These are phyloP conservation scores for Tubosaeta sp. DNA, from an alignment of 768 basidiomycete species.

Conservation along the genomic window DNA sequence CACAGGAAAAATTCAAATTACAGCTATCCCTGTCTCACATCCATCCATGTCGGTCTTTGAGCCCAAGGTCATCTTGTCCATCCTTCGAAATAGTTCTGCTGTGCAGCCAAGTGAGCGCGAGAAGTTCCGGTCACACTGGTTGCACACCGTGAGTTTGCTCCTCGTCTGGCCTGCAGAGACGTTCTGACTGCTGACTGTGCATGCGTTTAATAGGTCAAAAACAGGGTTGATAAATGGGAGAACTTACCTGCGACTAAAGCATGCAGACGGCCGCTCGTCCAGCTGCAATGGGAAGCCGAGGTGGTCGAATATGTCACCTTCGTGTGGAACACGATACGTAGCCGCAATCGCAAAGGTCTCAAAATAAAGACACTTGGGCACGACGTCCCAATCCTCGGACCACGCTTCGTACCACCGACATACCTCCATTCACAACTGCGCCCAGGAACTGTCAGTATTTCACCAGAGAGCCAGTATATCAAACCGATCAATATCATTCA, in stretches of 20 bases:
- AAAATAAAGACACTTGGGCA: neutral
- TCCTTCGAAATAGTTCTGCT: neutral
- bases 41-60: neutral
- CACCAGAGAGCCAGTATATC: neutral
- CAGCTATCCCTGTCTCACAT: neutral
- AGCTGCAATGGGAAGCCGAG: neutral
- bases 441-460: neutral
- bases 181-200: neutral
- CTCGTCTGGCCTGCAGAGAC: neutral
- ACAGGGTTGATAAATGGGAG: neutral
- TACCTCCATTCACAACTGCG: neutral
- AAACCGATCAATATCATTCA: neutral
- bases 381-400: neutral
- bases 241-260: neutral
- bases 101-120: neutral
- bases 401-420: neutral
- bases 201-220: neutral
- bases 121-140: neutral
- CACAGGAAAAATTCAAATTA: neutral
- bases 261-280: neutral
- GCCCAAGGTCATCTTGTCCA: neutral
- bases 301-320: neutral
- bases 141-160: neutral
- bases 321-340: neutral
- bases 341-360: neutral